phyloP scores from a whole-genome alignment of 345 rosid species.

The Melaleuca alternifolia region DNA sequence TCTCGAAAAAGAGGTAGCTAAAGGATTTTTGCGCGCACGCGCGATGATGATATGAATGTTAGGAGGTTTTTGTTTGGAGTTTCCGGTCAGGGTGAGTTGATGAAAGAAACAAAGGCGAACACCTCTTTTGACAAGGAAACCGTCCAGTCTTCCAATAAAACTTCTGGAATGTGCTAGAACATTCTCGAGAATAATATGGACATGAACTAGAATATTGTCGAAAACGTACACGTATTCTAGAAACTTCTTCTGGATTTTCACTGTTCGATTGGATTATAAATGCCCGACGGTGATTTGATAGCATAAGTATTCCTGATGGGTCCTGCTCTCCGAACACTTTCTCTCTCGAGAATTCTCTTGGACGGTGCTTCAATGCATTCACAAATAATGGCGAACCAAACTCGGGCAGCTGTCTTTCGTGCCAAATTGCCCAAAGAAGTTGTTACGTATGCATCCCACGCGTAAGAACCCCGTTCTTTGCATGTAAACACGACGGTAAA shows the following conservation, averaged over 20 bases:
- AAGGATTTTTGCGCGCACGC: too few relatives aligned
- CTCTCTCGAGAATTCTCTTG: too few relatives aligned
- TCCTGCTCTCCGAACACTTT: too few relatives aligned
- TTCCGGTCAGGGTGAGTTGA: not conserved
- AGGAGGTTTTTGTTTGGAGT: not conserved
- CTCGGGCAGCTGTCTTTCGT: not conserved
- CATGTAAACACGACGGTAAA: rapidly evolving
- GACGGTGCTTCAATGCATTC: too few relatives aligned
- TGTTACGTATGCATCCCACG: not conserved
- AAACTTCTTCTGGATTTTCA: not conserved
- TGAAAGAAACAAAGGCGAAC: not conserved
- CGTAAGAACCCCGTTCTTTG: not conserved
- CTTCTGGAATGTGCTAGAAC: too few relatives aligned
- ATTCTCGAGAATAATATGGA: not conserved
- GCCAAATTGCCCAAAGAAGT: not conserved
- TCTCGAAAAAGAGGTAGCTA: too few relatives aligned
- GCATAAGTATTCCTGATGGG: too few relatives aligned
- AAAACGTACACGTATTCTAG: not conserved
- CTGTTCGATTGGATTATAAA: not conserved
- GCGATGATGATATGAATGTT: not conserved
- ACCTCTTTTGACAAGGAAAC: not conserved
- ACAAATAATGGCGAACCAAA: too few relatives aligned
- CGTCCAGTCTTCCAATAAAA: not conserved
- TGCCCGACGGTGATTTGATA: too few relatives aligned
- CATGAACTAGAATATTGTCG: not conserved